phyloP scores from a whole-genome alignment of 2,329 filamentous ascomycete species.

The Pseudogymnoascus sp. region DNA sequence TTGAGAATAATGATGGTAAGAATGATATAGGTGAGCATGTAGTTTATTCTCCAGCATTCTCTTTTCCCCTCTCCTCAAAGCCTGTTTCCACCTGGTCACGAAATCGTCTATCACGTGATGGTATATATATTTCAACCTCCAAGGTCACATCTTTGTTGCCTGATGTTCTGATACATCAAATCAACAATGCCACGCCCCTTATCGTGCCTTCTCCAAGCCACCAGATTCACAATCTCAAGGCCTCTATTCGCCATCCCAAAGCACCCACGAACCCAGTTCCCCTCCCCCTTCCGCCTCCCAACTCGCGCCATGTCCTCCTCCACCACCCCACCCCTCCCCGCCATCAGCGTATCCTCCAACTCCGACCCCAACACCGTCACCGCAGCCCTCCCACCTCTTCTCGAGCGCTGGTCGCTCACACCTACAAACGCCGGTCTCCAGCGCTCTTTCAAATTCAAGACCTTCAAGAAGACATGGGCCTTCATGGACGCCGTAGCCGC shows the following conservation, averaged over 20 bases:
- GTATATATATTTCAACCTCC: neutral
- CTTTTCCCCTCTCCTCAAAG: neutral
- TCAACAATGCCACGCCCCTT: neutral
- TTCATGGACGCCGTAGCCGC: slow-evolving; percentile 68
- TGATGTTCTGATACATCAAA: neutral
- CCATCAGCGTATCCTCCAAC: slow-evolving; percentile 7
- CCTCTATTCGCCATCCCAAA: neutral
- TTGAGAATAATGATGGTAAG: neutral
- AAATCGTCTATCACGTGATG: neutral
- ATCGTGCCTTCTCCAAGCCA: neutral
- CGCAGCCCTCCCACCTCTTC: slow-evolving; percentile 15
- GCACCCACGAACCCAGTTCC: neutral
- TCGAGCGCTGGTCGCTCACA: slow-evolving; percentile 42
- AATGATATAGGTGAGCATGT: neutral
- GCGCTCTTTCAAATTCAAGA: slow-evolving; percentile 55
- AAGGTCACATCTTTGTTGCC: neutral
- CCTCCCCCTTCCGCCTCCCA: neutral
- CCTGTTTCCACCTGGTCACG: neutral
- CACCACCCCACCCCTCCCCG: neutral
- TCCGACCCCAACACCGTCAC: neutral
- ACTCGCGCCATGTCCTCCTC: neutral
- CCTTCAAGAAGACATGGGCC: slow-evolving; percentile 58
- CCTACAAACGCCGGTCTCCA: slow-evolving; percentile 47
- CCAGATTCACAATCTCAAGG: neutral
- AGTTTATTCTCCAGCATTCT: neutral